Evolutionary conservation across 1,284 basidiomycete species (phyloP), one percentile per base, ranked within the genome.

Genomic region (Grifola frondosa): DNA sequence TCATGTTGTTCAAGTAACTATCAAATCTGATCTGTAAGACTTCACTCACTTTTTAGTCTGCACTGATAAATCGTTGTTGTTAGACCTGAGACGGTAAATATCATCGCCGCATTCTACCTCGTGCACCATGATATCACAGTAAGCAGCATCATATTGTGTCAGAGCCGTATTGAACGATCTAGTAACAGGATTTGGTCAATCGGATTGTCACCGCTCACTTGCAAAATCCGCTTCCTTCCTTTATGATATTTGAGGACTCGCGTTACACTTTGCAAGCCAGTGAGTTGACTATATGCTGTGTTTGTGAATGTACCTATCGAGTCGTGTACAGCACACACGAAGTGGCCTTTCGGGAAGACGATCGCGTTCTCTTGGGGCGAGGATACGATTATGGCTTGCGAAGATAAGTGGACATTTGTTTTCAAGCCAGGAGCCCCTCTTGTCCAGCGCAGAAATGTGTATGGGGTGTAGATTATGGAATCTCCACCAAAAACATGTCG

Each of bases 401-500:
- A 49, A 11, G 49, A 59, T 21, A 63, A 63, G 41, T 63, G 61
- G 61, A 50, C 46, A 6, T 61, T 63, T 42, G 19, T 40, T 10
- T 59, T 63, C 32, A 31, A 28, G 10, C 12, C 46, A n/a, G n/a
- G n/a, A n/a, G n/a, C n/a, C n/a, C n/a, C n/a, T n/a, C n/a, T n/a
- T n/a, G n/a, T n/a, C n/a, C n/a, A n/a, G n/a, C n/a, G n/a, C n/a
- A n/a, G n/a, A n/a, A n/a, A n/a, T n/a, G n/a, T n/a, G n/a, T n/a
- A n/a, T n/a, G n/a, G n/a, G n/a, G n/a, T n/a, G n/a, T n/a, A n/a
- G n/a, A n/a, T n/a, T n/a, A n/a, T n/a, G n/a, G n/a, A n/a, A n/a
- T n/a, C n/a, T n/a, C n/a, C n/a, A n/a, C n/a, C n/a, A n/a, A n/a
- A n/a, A n/a, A n/a, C n/a, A n/a, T n/a, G n/a, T n/a, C n/a, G n/a